Evolutionary conservation across 305 asterid genomes (phyloP).

Genomic region (Fraxinus floribunda): DNA sequence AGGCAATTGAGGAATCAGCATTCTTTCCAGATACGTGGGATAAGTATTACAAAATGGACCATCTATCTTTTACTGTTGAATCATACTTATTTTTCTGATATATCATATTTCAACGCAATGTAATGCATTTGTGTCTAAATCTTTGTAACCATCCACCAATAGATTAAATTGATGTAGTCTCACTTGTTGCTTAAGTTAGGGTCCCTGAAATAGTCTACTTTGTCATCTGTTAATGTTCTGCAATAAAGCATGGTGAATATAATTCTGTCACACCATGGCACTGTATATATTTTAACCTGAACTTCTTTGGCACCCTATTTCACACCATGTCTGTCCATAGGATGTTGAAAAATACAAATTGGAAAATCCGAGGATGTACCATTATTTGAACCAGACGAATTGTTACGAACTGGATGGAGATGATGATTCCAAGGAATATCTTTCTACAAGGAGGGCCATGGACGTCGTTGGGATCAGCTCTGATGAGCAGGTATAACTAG

Average conservation of each 20-base stretch:
- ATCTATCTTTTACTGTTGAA: neutral
- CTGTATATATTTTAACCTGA: constrained; percentile 1
- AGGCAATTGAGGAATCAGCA: neutral
- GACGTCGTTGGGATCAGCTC: constrained; percentile 77
- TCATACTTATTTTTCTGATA: neutral
- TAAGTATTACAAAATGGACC: neutral
- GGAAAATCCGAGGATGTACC: constrained; percentile 69
- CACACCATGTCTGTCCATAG: constrained; percentile 34
- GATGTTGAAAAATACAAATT: constrained; percentile 69
- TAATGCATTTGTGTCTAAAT: neutral
- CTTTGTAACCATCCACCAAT: neutral
- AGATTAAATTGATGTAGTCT: neutral
- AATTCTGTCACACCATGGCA: neutral
- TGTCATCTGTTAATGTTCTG: neutral
- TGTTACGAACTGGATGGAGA: constrained; percentile 65
- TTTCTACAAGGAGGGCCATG: constrained; percentile 84
- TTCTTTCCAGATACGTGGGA: neutral
- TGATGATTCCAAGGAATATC: constrained; percentile 80
- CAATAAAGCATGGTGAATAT: neutral
- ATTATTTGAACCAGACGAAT: constrained; percentile 83
- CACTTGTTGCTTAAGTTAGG: constrained; percentile 1
- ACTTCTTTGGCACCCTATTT: neutral
- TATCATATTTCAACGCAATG: neutral
- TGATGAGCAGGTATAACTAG: constrained; percentile 68
- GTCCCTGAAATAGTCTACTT: neutral